Evolutionary conservation across 306 rosid genomes (phyloP).

Genomic region (Inga laurina): DNA sequence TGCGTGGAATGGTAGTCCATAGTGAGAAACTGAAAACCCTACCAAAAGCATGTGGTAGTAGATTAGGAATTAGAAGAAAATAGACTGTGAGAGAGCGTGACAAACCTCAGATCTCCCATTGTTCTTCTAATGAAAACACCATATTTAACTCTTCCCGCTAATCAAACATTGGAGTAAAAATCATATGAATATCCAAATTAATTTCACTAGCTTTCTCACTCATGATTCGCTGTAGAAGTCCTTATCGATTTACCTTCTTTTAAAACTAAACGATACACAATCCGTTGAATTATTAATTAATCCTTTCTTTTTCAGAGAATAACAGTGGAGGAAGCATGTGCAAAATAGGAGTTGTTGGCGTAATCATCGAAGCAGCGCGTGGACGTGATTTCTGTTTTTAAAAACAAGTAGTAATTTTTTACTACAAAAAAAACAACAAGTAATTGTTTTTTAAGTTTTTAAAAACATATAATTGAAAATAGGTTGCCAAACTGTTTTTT

Average conservation of each 20-base stretch:
- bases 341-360: not conserved
- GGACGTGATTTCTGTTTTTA: not conserved
- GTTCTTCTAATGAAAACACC: constrained; percentile 31
- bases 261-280: too few species aligned
- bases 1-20: not conserved
- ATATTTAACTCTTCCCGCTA: constrained; percentile 25
- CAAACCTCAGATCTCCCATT: constrained; percentile 53
- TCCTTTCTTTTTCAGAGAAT: not conserved
- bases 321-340: not conserved
- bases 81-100: constrained; percentile 47
- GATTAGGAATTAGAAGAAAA: not conserved
- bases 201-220: too few species aligned
- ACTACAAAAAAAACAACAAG: too few species aligned
- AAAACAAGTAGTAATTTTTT: too few species aligned
- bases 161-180: constrained; percentile 22
- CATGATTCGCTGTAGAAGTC: too few species aligned
- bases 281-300: too few species aligned
- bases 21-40: not conserved
- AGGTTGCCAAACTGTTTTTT: too few species aligned
- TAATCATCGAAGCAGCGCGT: not conserved
- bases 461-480: too few species aligned
- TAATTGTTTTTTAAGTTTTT: too few species aligned
- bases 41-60: not conserved
- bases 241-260: too few species aligned
- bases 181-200: constrained; percentile 18